Evolutionary conservation across 129 eudicot species (phyloP).

Genomic region (Logfia minima): DNA sequence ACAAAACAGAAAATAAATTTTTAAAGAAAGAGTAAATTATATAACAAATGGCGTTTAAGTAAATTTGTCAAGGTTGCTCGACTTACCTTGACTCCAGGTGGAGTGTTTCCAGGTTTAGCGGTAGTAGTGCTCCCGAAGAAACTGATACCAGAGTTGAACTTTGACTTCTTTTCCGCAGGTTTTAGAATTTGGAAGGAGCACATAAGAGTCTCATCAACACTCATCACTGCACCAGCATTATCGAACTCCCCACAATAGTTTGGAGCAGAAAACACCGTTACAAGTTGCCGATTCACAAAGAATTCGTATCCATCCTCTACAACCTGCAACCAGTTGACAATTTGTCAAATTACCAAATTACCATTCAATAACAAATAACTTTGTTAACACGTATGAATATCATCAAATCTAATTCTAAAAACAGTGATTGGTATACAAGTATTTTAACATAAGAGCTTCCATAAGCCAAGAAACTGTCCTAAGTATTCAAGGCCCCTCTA

Average conservation of each 20-base stretch:
- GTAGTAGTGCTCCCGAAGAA: constrained; percentile 47
- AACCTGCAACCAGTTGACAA: constrained; percentile 29
- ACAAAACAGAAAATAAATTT: constrained; percentile 8
- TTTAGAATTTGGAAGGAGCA: constrained; percentile 59
- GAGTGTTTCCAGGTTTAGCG: constrained; percentile 47
- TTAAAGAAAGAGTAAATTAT: background rate
- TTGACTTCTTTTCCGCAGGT: constrained; percentile 60
- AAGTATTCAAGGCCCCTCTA: too few relatives aligned
- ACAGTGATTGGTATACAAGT: too few relatives aligned
- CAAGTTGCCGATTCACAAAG: constrained; percentile 51
- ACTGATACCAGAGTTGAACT: constrained; percentile 34
- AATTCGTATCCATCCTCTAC: constrained; percentile 56
- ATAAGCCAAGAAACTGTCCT: too few relatives aligned
- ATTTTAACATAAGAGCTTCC: too few relatives aligned
- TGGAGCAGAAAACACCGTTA: constrained; percentile 50
- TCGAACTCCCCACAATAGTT: constrained; percentile 54
- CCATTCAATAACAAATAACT: background rate
- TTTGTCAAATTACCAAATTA: background rate
- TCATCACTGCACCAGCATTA: constrained; percentile 62
- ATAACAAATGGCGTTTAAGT: background rate
- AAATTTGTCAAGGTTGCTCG: background rate
- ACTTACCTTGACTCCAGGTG: constrained; percentile 39
- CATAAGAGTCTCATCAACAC: constrained; percentile 58
- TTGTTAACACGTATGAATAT: too few relatives aligned
- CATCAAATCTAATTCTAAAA: too few relatives aligned